Evolutionary conservation across 306 rosid species (phyloP).

Genomic region (Cucumis cinereus): DNA sequence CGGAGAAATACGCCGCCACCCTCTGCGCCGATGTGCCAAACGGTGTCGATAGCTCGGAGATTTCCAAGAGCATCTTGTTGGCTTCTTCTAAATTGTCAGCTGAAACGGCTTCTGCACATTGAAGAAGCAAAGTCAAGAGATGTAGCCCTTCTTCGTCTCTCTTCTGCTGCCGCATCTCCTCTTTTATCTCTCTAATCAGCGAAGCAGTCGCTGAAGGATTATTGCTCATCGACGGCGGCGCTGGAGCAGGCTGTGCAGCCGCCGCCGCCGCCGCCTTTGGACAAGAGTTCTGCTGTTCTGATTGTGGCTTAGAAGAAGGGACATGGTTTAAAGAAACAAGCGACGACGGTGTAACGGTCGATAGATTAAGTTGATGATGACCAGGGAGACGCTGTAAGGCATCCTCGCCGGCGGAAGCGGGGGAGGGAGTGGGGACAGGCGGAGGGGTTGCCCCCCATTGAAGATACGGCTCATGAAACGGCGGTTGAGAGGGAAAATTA

Average conservation of each 20-base stretch:
- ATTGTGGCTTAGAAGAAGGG: constrained; percentile 1
- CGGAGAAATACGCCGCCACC: constrained; percentile 93
- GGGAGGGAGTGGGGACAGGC: constrained; percentile 10
- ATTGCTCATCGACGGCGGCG: not conserved
- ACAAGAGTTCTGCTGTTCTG: constrained; percentile 20
- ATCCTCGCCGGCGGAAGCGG: not conserved
- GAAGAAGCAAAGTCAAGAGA: constrained; percentile 73
- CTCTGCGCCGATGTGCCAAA: constrained; percentile 94
- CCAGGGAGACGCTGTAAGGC: not conserved
- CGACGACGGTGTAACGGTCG: constrained; percentile 2
- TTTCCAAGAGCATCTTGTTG: constrained; percentile 63
- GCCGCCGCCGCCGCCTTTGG: constrained; percentile 8
- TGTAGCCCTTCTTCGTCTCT: constrained; percentile 82
- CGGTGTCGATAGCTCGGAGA: constrained; percentile 74
- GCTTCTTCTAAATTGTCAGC: constrained; percentile 81
- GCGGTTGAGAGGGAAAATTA: not conserved
- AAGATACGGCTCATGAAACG: constrained; percentile 25
- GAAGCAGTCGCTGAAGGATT: not conserved
- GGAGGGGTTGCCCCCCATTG: constrained; percentile 30
- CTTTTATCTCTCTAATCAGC: constrained; percentile 44
- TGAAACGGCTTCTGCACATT: constrained; percentile 91
- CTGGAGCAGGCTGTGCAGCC: not conserved
- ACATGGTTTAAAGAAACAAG: constrained; percentile 11
- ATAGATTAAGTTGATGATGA: constrained; percentile 7
- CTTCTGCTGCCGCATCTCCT: constrained; percentile 65